These are phyloP conservation scores for Cladobotryum protrusum DNA, from an alignment of 2,329 filamentous ascomycete genomes.

Conservation along the genomic window DNA sequence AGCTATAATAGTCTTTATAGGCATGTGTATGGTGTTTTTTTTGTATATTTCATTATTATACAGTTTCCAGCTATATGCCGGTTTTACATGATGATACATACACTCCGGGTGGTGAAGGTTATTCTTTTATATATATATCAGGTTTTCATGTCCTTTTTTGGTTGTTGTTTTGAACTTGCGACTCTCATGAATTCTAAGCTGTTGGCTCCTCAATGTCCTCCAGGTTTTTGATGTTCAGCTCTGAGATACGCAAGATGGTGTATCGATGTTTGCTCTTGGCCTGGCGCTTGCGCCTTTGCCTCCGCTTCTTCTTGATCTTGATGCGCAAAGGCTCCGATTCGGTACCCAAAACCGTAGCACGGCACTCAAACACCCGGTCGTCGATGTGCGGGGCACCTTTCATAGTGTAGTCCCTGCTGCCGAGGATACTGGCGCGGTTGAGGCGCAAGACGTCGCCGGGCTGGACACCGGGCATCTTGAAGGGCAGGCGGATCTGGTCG, in stretches of 20 bases:
- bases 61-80: neutral
- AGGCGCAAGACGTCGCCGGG: slow-evolving; percentile 83
- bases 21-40: neutral
- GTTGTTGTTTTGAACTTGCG: slow-evolving; percentile 11
- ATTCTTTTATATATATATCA: neutral
- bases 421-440: slow-evolving; percentile 75
- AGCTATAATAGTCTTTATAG: no score
- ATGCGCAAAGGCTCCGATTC: slow-evolving; percentile 73
- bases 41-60: slow-evolving; percentile 4
- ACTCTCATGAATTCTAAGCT: slow-evolving; percentile 9
- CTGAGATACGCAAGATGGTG: slow-evolving; percentile 78
- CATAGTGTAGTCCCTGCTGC: slow-evolving; percentile 84
- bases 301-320: slow-evolving; percentile 77
- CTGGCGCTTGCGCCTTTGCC: slow-evolving; percentile 64
- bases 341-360: slow-evolving; percentile 75
- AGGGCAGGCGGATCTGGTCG: slow-evolving; percentile 70
- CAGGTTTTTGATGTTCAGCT: slow-evolving; percentile 58
- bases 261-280: slow-evolving; percentile 87
- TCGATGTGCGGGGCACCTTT: slow-evolving; percentile 79
- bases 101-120: neutral
- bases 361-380: slow-evolving; percentile 75
- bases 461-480: slow-evolving; percentile 67
- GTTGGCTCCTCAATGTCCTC: slow-evolving; percentile 33
- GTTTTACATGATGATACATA: neutral
- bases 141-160: slow-evolving; percentile 17